A percentile compares a stretch with the other conserved stretches of the same genome.
phyloP scores from a whole-genome alignment of 139 green algal genomes.

The Klebsormidium nitens region DNA sequence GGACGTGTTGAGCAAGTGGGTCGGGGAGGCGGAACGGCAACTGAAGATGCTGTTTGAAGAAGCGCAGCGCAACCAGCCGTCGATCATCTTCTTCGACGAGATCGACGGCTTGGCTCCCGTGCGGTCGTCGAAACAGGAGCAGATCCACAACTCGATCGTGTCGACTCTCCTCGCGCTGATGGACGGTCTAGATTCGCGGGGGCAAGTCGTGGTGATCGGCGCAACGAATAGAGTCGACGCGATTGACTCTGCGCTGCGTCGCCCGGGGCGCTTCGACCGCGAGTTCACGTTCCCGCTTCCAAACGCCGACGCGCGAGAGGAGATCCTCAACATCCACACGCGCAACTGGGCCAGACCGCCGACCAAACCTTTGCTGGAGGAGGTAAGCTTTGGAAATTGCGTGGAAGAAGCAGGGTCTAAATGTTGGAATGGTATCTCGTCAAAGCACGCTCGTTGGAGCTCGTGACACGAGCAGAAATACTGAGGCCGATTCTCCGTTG shows the following conservation, averaged over 20 bases:
- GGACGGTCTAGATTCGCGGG: slow-evolving; percentile 85
- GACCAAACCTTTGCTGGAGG: slow-evolving; percentile 42
- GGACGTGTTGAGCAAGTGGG: slow-evolving; percentile 92
- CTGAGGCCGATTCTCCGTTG: no score
- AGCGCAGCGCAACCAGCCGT: slow-evolving; percentile 59
- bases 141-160: slow-evolving; percentile 97
- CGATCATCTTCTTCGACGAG: slow-evolving; percentile 87
- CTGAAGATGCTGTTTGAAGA: slow-evolving; percentile 91
- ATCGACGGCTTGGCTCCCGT: slow-evolving; percentile 78
- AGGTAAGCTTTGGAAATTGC: no score
- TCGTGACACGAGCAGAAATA: no score
- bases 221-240: slow-evolving; percentile 74
- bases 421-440: no score
- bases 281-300: slow-evolving; percentile 73
- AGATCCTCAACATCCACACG: slow-evolving; percentile 91
- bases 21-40: slow-evolving; percentile 89
- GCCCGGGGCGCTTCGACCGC: slow-evolving; percentile 67
- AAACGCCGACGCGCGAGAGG: slow-evolving; percentile 51
- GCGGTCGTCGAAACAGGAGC: slow-evolving; percentile 79
- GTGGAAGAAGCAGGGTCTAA: no score
- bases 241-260: slow-evolving; percentile 64
- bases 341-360: slow-evolving; percentile 65
- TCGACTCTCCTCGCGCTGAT: slow-evolving; percentile 92
- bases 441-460: no score
- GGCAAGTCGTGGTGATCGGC: slow-evolving; percentile 67